A percentile compares a stretch with the other conserved stretches of the same genome.
Evolutionary conservation across 2,329 filamentous ascomycete genomes (phyloP).

Genomic region (Cordyceps tenuipes): DNA sequence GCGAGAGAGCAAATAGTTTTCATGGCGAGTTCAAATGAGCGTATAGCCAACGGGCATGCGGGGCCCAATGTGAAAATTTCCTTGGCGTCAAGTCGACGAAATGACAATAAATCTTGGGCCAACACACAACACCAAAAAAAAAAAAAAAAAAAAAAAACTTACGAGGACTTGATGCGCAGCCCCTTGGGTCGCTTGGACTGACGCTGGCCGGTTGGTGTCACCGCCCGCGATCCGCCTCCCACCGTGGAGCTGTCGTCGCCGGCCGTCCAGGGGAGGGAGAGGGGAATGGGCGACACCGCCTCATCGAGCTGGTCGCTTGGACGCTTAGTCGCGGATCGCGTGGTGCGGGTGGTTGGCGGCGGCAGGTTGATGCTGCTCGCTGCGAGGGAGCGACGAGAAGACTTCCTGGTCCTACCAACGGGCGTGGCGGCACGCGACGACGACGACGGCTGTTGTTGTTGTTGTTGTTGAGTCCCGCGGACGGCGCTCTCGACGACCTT

Average conservation of each 20-base stretch:
- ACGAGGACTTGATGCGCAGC: conserved; percentile 62
- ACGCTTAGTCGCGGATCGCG: conserved; percentile 44
- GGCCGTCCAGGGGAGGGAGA: conserved; percentile 37
- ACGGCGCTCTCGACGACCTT: conserved; percentile 31
- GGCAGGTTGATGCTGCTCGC: conserved; percentile 14
- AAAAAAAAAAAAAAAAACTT: conserved; percentile 30
- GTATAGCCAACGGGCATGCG: background rate
- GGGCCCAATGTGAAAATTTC: conserved; percentile 2
- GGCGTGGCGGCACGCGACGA: conserved; percentile 24
- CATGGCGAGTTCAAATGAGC: background rate
- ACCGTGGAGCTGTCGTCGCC: conserved; percentile 38
- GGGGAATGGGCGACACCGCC: conserved; percentile 42
- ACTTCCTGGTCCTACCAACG: conserved; percentile 25
- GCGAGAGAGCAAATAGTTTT: background rate
- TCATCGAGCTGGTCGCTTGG: conserved; percentile 47
- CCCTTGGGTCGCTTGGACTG: conserved; percentile 53
- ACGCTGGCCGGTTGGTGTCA: conserved; percentile 48
- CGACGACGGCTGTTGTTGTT: too few species aligned
- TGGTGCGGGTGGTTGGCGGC: conserved; percentile 32
- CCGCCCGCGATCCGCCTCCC: conserved; percentile 48
- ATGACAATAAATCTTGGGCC: too few species aligned
- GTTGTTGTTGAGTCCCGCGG: conserved; percentile 23
- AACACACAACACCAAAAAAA: too few species aligned
- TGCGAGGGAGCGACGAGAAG: conserved; percentile 26
- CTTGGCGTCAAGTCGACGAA: background rate